These are phyloP conservation scores for Tuber borchii DNA, from an alignment of 495 filamentous ascomycete species.

Conservation along the genomic window DNA sequence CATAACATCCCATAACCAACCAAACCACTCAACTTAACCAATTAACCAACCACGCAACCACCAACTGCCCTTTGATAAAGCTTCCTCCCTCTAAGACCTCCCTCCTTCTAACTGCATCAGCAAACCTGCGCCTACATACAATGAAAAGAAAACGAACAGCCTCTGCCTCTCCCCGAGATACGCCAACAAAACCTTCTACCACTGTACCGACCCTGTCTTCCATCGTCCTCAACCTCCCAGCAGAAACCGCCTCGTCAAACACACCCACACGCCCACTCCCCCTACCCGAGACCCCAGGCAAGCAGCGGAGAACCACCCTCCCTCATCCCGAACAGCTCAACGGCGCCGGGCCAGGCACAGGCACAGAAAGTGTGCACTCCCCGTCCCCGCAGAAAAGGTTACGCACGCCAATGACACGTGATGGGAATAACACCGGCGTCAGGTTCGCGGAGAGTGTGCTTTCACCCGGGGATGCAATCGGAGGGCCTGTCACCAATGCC, in stretches of 20 bases:
- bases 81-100: neutral
- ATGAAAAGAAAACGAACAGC: conserved; percentile 1
- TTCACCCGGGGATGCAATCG: conserved; percentile 9
- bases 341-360: conserved; percentile 15
- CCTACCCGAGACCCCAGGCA: conserved; percentile 38
- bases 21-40: neutral
- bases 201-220: conserved; percentile 17
- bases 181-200: conserved; percentile 23
- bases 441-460: conserved; percentile 27
- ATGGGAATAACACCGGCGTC: conserved; percentile 18
- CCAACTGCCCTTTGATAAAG: neutral
- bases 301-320: conserved; percentile 18
- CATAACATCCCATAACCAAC: neutral
- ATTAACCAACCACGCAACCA: neutral
- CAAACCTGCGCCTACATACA: neutral
- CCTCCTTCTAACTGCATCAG: neutral
- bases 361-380: conserved; percentile 26
- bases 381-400: conserved; percentile 36
- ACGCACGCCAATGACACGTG: conserved; percentile 30
- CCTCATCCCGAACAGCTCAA: conserved; percentile 26
- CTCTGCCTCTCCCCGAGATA: neutral
- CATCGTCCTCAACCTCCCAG: conserved; percentile 11
- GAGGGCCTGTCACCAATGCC: conserved; percentile 48
- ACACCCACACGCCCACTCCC: conserved; percentile 30
- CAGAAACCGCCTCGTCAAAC: conserved; percentile 2